Base-by-base conservation (phyloP, 352 stramenopile genomes). In the Elongisporangium prolatum region DNA sequence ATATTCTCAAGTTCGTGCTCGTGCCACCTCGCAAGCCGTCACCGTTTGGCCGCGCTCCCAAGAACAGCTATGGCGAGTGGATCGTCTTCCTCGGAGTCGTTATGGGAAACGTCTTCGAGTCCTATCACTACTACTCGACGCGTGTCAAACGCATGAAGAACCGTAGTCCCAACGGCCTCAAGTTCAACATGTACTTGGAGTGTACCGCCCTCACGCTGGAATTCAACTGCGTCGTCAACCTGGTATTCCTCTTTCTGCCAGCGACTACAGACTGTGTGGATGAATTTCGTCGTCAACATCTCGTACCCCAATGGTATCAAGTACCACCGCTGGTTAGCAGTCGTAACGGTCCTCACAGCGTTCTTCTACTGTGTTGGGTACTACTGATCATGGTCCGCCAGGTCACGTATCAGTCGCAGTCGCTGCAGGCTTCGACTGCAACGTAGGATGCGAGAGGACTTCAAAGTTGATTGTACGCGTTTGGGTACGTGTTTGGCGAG, bases 251-350 rank as follows among this genome's bases (percentile, higher is more conserved):
- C 9, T 67, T 76, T 18, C 22, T 80, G 0, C 71, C 71, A 4
- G 56, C 68, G 20, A 78, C 73, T 13, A 61, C 68, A 14, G 72
- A 67, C 51, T 63, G 67, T 21, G 8, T 83, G 70, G 70, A 77
- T 80, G 64, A 71, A 75, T 28, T 75, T n/a, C n/a, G n/a, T 74
- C 40, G 28, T 80, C 21, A 63, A 60, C 48, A 65, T 83, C 40
- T 75, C 73, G 24, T 80, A 76, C 56, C 60, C 71, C 2, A 77
- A 77, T 50, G 73, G 62, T 40, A 68, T 82, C 25, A 76, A 72
- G 53, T 76, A 72, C 51, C 69, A 81, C 51, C 68, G 69, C 14
- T 79, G 69, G 73, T 37, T 82, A 5, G 73, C 69, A 18, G 58
- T 72, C 18, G 58, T 56, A 0, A 72, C 65, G 2, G 49, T 83